Base-by-base conservation (phyloP, 192 early-diverging fungal genomes). In the Dissophora globulifera region DNA sequence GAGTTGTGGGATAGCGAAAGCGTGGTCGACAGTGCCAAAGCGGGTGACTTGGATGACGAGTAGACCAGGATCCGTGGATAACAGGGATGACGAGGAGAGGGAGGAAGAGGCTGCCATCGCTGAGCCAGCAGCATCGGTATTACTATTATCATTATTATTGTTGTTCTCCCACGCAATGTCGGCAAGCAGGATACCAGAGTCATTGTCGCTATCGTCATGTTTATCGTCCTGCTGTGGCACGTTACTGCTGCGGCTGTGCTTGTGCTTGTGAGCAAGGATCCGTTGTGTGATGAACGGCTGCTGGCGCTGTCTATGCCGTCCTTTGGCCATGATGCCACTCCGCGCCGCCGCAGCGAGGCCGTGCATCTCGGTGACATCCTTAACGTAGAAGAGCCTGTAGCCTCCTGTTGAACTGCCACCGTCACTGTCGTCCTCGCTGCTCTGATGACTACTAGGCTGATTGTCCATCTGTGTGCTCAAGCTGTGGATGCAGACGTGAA, bases 351-450 rank as follows among this genome's bases (percentile, higher is more conserved):
- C 6, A 5, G 72, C 72, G 20, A 76, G 47, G 16, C 43, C 40
- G 8, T 76, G 72, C 63, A 76, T 67, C 52, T 59, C 62, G 0
- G 72, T 67, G 35, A 76, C 72, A 62, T 76, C 72, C 58, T 67
- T 66, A 38, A 76, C 32, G 4, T 57, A 43, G 30, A 67, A 76
- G 16, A 67, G 27, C n/a, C 72, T 63, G 17, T 38, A 62, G 25
- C 53, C 38, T 23, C 19, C 26, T 67, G n/a, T 2, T 50, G 61
- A 1, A 29, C n/a, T n/a, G n/a, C n/a, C n/a, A 47, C 23, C 33
- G 32, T 22, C 12, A 8, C 12, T 55, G 35, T 33, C 23, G 56
- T 43, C 32, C 35, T 16, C 42, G 32, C 43, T 31, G 35, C 35
- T 9, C 35, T 6, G 13, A 38, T 38, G 6, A 13, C 35, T 38